phyloP scores from a whole-genome alignment of 2,329 filamentous ascomycete genomes.

The Hypoxylon sp. region DNA sequence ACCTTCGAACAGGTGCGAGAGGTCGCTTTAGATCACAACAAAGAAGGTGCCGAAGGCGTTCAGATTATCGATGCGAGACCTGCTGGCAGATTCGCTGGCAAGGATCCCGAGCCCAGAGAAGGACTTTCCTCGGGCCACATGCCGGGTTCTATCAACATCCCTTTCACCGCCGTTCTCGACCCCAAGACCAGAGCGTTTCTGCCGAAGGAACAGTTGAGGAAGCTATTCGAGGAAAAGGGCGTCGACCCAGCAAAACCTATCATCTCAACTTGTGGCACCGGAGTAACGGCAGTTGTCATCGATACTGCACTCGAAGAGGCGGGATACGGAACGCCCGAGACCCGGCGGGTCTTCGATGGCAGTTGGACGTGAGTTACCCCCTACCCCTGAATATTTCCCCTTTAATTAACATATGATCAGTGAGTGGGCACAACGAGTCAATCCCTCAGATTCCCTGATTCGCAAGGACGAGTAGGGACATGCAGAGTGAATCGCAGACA shows the following conservation, averaged over 20 bases:
- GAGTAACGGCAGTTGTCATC: conserved; percentile 91
- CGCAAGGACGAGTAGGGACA: conserved; percentile 58
- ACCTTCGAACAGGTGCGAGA: conserved; percentile 86
- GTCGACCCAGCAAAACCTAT: conserved; percentile 84
- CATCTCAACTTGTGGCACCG: conserved; percentile 90
- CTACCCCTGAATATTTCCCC: not conserved
- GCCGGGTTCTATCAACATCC: conserved; percentile 86
- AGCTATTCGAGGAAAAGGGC: conserved; percentile 83
- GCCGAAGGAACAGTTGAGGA: conserved; percentile 76
- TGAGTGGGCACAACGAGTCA: conserved; percentile 76
- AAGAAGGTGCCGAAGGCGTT: conserved; percentile 84
- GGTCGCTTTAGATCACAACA: conserved; percentile 79
- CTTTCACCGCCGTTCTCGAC: conserved; percentile 84
- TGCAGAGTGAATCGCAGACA: conserved; percentile 14
- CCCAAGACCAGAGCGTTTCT: conserved; percentile 84
- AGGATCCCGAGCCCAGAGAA: conserved; percentile 85
- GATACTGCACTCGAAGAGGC: conserved; percentile 88
- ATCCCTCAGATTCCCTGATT: conserved; percentile 72
- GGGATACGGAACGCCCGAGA: conserved; percentile 74
- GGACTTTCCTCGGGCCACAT: conserved; percentile 92
- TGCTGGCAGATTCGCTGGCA: conserved; percentile 82
- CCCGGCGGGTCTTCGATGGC: conserved; percentile 88
- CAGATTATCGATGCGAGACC: conserved; percentile 92
- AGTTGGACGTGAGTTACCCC: conserved; percentile 92
- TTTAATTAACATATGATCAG: conserved; percentile 56